These are phyloP conservation scores for Aspergillus ibericus DNA, from an alignment of 2,329 filamentous ascomycete species.

Conservation along the genomic window DNA sequence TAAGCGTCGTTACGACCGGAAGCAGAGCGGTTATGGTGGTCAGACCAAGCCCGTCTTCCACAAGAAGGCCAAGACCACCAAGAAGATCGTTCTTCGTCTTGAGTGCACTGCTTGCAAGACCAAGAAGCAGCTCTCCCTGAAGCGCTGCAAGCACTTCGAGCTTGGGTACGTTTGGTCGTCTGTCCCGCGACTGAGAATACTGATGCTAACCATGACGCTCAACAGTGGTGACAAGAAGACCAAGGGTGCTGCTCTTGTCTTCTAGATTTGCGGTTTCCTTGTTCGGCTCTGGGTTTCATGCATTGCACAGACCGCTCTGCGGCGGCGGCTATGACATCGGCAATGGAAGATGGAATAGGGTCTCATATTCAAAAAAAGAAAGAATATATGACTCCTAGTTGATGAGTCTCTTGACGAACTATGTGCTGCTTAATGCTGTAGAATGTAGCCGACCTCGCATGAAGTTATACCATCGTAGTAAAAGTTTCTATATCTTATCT, in stretches of 20 bases:
- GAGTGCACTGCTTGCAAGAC: slow-evolving; percentile 98
- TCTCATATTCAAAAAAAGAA: slow-evolving; percentile 42
- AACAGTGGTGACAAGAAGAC: slow-evolving; percentile 99
- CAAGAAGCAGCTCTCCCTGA: slow-evolving; percentile 95
- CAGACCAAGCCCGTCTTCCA: slow-evolving; percentile 99
- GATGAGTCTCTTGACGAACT: slow-evolving; percentile 33
- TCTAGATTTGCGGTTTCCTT: slow-evolving; percentile 68
- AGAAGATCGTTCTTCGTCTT: slow-evolving; percentile 98
- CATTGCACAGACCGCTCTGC: slow-evolving; percentile 38
- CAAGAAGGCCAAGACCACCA: slow-evolving; percentile 99
- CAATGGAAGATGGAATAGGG: slow-evolving; percentile 46
- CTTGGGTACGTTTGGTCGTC: slow-evolving; percentile 70
- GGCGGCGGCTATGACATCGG: slow-evolving; percentile 40
- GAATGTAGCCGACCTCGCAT: too few species aligned
- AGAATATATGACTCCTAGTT: slow-evolving; percentile 36
- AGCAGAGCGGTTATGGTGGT: slow-evolving; percentile 99
- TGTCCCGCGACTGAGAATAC: too few species aligned
- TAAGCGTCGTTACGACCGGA: slow-evolving; percentile 99
- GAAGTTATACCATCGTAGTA: too few species aligned
- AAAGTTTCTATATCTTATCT: too few species aligned
- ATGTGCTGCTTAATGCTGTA: not conserved
- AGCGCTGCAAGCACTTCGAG: slow-evolving; percentile 99
- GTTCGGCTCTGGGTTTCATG: slow-evolving; percentile 45
- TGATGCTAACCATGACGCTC: slow-evolving; percentile 45
- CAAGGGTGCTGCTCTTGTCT: slow-evolving; percentile 99